Percentiles rank a stretch among this genome's conserved stretches.
Conservation (phyloP, 2,329 filamentous ascomycete genomes). For the Fusarium torreyae region DNA sequence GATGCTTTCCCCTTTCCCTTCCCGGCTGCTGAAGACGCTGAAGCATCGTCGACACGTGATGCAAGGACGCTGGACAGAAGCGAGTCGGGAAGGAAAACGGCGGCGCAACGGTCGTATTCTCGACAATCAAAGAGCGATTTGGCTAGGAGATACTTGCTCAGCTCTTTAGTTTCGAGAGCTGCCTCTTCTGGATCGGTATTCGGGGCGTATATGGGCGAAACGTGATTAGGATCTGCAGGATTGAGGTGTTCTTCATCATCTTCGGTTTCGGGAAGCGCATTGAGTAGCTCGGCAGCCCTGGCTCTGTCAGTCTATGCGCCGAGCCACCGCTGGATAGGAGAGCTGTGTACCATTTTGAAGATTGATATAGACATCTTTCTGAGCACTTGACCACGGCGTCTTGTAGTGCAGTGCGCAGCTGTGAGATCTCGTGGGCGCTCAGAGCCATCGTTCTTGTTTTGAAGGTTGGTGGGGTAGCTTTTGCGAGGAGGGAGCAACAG, state of each 20-base stretch:
- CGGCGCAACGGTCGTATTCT: slow-evolving; percentile 93
- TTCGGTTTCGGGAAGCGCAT: slow-evolving; percentile 78
- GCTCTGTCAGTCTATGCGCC: slow-evolving; percentile 34
- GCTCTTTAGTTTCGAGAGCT: slow-evolving; percentile 81
- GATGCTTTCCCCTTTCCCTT: slow-evolving; percentile 71
- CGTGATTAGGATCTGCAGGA: slow-evolving; percentile 55
- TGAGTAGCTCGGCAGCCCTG: slow-evolving; percentile 95
- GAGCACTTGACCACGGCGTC: slow-evolving; percentile 92
- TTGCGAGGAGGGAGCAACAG: slow-evolving; percentile 15
- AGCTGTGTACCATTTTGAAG: slow-evolving; percentile 86
- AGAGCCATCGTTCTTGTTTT: slow-evolving; percentile 63
- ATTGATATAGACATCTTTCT: slow-evolving; percentile 94
- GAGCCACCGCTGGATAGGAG: background rate
- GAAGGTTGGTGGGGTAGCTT: slow-evolving; percentile 35
- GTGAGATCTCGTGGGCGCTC: slow-evolving; percentile 69
- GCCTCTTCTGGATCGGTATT: slow-evolving; percentile 81
- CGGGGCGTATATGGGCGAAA: slow-evolving; percentile 65
- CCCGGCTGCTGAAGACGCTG: slow-evolving; percentile 62
- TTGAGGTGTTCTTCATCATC: slow-evolving; percentile 66
- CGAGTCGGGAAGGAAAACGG: slow-evolving; percentile 88
- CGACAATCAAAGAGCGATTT: slow-evolving; percentile 96
- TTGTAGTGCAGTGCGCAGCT: slow-evolving; percentile 82
- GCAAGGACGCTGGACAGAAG: slow-evolving; percentile 77
- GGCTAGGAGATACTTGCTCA: slow-evolving; percentile 87
- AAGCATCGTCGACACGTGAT: slow-evolving; percentile 59